These are phyloP conservation scores for Taiwanofungus camphoratus DNA, from an alignment of 1,284 basidiomycete species.

Conservation along the genomic window DNA sequence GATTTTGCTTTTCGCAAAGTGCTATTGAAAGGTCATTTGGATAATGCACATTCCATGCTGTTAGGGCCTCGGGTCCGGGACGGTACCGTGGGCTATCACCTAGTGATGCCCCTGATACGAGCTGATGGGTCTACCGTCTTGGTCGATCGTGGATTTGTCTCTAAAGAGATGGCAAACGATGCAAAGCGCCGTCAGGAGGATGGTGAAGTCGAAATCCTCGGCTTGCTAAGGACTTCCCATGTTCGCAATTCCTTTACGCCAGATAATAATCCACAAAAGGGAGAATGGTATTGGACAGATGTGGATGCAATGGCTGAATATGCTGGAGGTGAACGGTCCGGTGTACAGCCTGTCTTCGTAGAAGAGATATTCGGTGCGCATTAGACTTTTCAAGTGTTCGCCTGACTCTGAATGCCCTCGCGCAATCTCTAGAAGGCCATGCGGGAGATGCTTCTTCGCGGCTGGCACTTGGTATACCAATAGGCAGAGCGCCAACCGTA, in stretches of 20 bases:
- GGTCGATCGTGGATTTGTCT: conserved; percentile 91
- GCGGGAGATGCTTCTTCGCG: conserved; percentile 62
- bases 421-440: conserved; percentile 63
- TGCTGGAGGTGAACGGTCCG: conserved; percentile 63
- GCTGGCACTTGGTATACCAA: conserved; percentile 72
- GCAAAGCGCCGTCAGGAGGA: conserved; percentile 33
- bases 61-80: conserved; percentile 85
- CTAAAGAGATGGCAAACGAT: conserved; percentile 46
- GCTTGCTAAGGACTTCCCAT: conserved; percentile 72
- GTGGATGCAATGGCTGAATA: conserved; percentile 76
- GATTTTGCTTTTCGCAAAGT: conserved; percentile 90
- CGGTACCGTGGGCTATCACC: conserved; percentile 81
- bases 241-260: conserved; percentile 80
- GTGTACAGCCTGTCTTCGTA: conserved; percentile 80
- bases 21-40: conserved; percentile 70
- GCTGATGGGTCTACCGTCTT: conserved; percentile 75
- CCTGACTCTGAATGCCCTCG: neutral
- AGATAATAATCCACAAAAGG: conserved; percentile 76
- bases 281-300: conserved; percentile 93
- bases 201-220: conserved; percentile 61
- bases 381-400: neutral
- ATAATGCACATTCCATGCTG: conserved; percentile 72
- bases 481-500: conserved; percentile 81
- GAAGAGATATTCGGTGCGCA: conserved; percentile 80
- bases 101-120: conserved; percentile 82